Percentiles rank a stretch among this genome's conserved stretches.
Evolutionary conservation across 306 rosid species (phyloP).

Genomic region (Trichosanthes cucumerina): DNA sequence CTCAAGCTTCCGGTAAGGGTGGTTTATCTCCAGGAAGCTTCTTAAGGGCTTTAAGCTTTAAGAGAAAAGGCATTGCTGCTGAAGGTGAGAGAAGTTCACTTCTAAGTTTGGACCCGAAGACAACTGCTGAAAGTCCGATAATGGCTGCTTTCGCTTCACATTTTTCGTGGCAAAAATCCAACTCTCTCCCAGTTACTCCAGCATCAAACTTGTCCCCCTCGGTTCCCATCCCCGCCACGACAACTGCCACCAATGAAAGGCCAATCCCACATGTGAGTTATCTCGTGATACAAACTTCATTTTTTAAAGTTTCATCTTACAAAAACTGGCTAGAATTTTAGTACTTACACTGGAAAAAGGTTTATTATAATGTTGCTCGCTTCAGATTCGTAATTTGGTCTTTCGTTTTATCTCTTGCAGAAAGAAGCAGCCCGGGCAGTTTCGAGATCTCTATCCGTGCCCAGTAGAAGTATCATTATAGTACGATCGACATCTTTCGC

Average conservation of each 20-base stretch:
- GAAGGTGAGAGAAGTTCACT: constrained; percentile 85
- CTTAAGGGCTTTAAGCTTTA: constrained; percentile 76
- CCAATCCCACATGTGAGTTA: constrained; percentile 46
- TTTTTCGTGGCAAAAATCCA: constrained; percentile 60
- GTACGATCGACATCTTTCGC: constrained; percentile 75
- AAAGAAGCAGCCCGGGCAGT: constrained; percentile 48
- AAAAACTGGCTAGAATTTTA: neutral
- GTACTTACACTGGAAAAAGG: neutral
- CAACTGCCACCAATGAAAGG: constrained; percentile 49
- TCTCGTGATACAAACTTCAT: constrained; percentile 14
- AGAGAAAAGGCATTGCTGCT: constrained; percentile 40
- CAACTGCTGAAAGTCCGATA: constrained; percentile 43
- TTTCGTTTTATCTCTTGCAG: constrained; percentile 40
- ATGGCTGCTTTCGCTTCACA: constrained; percentile 31
- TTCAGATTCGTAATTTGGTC: neutral
- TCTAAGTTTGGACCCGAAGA: constrained; percentile 44
- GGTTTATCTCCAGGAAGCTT: constrained; percentile 46
- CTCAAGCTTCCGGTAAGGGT: constrained; percentile 59
- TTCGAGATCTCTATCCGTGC: constrained; percentile 85
- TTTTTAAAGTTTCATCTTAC: constrained; percentile 2
- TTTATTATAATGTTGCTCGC: neutral
- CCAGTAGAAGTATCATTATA: constrained; percentile 60
- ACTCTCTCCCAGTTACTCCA: constrained; percentile 79
- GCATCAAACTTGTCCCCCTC: constrained; percentile 58
- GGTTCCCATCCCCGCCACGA: constrained; percentile 57